Base-by-base conservation (phyloP, 1,139 yeast species). In the Hanseniaspora sp. region DNA sequence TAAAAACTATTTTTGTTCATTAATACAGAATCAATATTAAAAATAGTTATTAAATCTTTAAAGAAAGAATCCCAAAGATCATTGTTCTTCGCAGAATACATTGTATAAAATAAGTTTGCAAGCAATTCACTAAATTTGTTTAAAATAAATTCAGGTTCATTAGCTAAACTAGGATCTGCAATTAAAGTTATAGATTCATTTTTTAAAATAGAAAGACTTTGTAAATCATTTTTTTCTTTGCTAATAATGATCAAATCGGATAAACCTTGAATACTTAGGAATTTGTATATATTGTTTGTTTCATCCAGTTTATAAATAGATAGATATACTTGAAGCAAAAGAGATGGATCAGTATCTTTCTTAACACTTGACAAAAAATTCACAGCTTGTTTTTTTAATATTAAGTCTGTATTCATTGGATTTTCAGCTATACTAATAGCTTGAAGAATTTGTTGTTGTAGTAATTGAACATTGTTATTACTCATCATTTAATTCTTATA, bases 391-490 rank as follows among this genome's bases (percentile, higher is more conserved):
- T 77, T 80, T 64, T 85, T 84, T 56, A 90, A 72, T 47, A 68
- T 71, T 30, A 76, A 72, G 67, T 86, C 94, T 18, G 40, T 41
- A 28, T 85, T 78, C n/a, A 83, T 74, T 48, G 86, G 86, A 65
- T 83, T 81, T 59, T 87, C 79, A 40, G 96, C 97, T 60, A 90
- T 82, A 61, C 81, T 83, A 55, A 92, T 95, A 49, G 96, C 98
- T 72, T 88, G 95, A 69, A 80, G 90, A 65, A 92, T 85, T 73
- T 88, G 95, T 62, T 79, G 78, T 62, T 86, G 88, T 94, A 86
- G 86, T 33, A 37, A 15, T 37, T 48, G 44, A 8, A n/a, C 56
- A 42, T 54, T 33, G 46, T 51, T 54, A 23, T 29, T 38, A 12
- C 39, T 52, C 41, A 31, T 52, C 33, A 45, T 51, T 15, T 13